These are phyloP conservation scores for Ormosia semicastrata DNA, from an alignment of 306 rosid species.

Conservation along the genomic window DNA sequence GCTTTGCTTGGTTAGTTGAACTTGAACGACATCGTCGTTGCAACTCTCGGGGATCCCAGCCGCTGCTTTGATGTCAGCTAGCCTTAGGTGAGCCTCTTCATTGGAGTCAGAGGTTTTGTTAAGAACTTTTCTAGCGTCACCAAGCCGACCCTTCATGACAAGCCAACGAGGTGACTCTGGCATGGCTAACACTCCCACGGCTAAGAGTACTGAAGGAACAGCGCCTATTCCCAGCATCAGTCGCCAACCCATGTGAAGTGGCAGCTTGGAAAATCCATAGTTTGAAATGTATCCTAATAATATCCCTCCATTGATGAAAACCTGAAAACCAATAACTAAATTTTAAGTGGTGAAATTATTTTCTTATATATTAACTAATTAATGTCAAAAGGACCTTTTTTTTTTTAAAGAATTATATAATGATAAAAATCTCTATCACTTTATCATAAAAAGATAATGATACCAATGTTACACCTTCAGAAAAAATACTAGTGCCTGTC, in stretches of 20 bases:
- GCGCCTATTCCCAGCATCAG: conserved; percentile 81
- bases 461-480: too few species aligned
- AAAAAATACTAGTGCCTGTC: too few species aligned
- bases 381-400: too few species aligned
- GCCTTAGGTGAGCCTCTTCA: conserved; percentile 57
- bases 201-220: conserved; percentile 55
- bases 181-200: conserved; percentile 61
- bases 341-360: too few species aligned
- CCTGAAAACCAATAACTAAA: conserved; percentile 24
- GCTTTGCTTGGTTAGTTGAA: conserved; percentile 34
- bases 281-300: conserved; percentile 80
- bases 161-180: conserved; percentile 96
- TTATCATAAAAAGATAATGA: too few species aligned
- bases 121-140: conserved; percentile 58
- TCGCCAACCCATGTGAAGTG: conserved; percentile 65
- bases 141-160: conserved; percentile 74
- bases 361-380: not conserved
- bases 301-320: conserved; percentile 70
- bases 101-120: conserved; percentile 60
- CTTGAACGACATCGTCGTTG: conserved; percentile 54
- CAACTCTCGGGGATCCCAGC: conserved; percentile 64
- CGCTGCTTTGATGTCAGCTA: conserved; percentile 71
- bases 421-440: too few species aligned
- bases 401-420: too few species aligned
- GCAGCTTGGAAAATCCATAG: conserved; percentile 59